phyloP scores from a whole-genome alignment of 1,284 basidiomycete species.

The Pterulicium gracile region DNA sequence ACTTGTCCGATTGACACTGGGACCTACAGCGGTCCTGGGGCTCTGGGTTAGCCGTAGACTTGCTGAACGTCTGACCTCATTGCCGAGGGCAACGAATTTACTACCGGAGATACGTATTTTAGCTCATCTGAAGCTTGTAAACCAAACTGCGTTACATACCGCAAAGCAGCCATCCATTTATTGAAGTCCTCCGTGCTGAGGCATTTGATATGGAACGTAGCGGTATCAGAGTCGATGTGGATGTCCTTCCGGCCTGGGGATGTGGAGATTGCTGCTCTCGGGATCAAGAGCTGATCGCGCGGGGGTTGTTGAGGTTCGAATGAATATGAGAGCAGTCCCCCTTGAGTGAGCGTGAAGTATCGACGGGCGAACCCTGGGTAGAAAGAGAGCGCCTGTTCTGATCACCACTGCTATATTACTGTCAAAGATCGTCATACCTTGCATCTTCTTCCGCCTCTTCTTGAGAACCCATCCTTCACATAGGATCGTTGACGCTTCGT shows the following conservation, averaged over 20 bases:
- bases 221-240: conserved; percentile 64
- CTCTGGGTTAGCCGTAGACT: conserved; percentile 23
- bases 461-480: conserved; percentile 72
- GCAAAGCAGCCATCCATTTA: conserved; percentile 62
- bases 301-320: conserved; percentile 60
- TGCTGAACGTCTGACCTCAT: conserved; percentile 40
- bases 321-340: conserved; percentile 66
- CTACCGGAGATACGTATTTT: conserved; percentile 25
- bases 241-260: conserved; percentile 59
- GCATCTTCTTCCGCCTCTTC: conserved; percentile 77
- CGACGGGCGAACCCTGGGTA: conserved; percentile 69
- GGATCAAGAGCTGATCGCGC: conserved; percentile 59
- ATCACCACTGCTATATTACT: not conserved
- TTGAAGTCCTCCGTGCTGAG: conserved; percentile 60
- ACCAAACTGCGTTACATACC: conserved; percentile 27
- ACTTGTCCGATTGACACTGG: conserved; percentile 33
- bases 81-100: conserved; percentile 41
- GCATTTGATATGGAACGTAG: conserved; percentile 75
- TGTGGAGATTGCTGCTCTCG: conserved; percentile 66
- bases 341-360: conserved; percentile 58
- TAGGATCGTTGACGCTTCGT: conserved; percentile 24
- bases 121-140: conserved; percentile 8
- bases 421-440: conserved; percentile 48
- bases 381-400: conserved; percentile 5
- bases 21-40: conserved; percentile 18